A percentile compares a stretch with the other conserved stretches of the same genome.
Evolutionary conservation across 2,329 filamentous ascomycete species (phyloP).

Genomic region (Colletotrichum gigasporum): DNA sequence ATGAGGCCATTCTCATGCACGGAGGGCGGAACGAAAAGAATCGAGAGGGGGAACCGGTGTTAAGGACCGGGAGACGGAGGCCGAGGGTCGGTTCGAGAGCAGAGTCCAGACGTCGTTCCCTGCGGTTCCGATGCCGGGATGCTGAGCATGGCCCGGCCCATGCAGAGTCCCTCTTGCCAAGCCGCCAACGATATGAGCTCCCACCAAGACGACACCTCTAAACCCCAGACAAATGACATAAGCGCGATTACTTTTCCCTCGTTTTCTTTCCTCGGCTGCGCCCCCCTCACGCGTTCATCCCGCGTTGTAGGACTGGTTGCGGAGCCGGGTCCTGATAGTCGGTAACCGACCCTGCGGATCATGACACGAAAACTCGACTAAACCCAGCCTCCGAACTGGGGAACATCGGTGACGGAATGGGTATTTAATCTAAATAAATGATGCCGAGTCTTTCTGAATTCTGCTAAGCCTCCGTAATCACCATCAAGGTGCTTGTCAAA

Average conservation of each 20-base stretch:
- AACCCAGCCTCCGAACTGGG: neutral
- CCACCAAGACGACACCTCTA: neutral
- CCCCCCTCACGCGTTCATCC: neutral
- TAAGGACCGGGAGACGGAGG: neutral
- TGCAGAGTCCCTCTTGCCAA: slow-evolving; percentile 14
- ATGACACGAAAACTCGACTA: slow-evolving; percentile 6
- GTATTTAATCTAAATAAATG: slow-evolving; percentile 3
- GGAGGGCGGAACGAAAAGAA: neutral
- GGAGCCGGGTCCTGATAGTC: slow-evolving; percentile 8
- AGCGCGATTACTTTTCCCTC: slow-evolving; percentile 9
- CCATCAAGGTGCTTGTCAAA: slow-evolving; percentile 15
- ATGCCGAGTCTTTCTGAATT: neutral
- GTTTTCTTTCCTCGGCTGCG: neutral
- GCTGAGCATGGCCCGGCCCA: neutral
- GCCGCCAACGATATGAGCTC: slow-evolving; percentile 8
- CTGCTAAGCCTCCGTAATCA: slow-evolving; percentile 4
- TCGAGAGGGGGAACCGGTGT: neutral
- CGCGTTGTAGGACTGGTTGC: slow-evolving; percentile 6
- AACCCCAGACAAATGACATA: neutral
- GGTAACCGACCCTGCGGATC: neutral
- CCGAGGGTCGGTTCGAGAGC: neutral
- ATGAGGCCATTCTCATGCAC: neutral
- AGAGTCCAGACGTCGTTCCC: too few species aligned
- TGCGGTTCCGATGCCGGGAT: slow-evolving; percentile 19
- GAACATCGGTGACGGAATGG: neutral